Conservation (phyloP, 2,329 filamentous ascomycete genomes). For the Colletotrichum magnum region DNA sequence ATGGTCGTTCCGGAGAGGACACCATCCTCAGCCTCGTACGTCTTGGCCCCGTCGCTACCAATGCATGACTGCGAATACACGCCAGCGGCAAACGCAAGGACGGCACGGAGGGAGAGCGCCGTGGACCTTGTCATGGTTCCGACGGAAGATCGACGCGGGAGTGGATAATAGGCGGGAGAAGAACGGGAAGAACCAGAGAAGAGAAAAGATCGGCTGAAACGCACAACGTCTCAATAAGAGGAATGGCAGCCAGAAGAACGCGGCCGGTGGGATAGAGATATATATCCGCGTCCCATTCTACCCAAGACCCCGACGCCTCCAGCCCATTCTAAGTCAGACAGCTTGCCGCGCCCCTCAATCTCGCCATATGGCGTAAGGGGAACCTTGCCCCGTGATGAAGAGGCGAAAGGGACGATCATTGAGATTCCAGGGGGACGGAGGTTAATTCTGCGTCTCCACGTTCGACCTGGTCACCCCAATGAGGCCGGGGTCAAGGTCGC, state of each 20-base stretch:
- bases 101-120: slow-evolving; percentile 23
- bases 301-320: neutral
- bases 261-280: slow-evolving; percentile 17
- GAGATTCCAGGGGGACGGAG: slow-evolving; percentile 26
- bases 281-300: neutral
- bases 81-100: slow-evolving; percentile 35
- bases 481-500: slow-evolving; percentile 11
- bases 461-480: slow-evolving; percentile 12
- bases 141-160: slow-evolving; percentile 19
- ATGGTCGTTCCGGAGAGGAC: slow-evolving; percentile 56
- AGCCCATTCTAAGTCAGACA: slow-evolving; percentile 11
- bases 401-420: slow-evolving; percentile 4
- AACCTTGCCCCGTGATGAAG: neutral
- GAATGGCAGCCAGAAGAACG: neutral
- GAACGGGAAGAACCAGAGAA: neutral
- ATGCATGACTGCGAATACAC: slow-evolving; percentile 34
- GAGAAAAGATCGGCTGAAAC: slow-evolving; percentile 2
- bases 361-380: slow-evolving; percentile 16
- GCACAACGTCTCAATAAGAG: neutral
- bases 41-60: slow-evolving; percentile 34
- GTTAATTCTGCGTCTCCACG: slow-evolving; percentile 27
- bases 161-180: no score
- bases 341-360: slow-evolving; percentile 4
- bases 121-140: slow-evolving; percentile 29
- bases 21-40: slow-evolving; percentile 58